Conservation (phyloP, 495 filamentous ascomycete genomes). For the Penicillium paxilli region DNA sequence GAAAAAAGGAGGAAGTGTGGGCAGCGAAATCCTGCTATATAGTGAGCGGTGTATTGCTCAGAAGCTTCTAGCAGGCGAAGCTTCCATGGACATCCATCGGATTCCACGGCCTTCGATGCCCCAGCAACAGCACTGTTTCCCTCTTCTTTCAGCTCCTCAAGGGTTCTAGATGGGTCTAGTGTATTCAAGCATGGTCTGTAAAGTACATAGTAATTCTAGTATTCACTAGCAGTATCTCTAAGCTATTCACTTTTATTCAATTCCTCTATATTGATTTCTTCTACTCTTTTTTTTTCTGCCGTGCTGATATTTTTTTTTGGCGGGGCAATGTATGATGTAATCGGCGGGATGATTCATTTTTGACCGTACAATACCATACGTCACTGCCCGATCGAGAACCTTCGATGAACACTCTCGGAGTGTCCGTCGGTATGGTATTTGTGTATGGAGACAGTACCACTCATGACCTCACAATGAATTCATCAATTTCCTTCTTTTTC, state of each 20-base stretch:
- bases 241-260: too few relatives aligned
- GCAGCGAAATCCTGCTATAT: conserved; percentile 44
- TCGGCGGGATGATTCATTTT: conserved; percentile 17
- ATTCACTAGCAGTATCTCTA: too few relatives aligned
- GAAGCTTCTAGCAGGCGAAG: conserved; percentile 45
- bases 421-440: too few relatives aligned
- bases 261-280: neutral
- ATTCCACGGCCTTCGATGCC: conserved; percentile 41
- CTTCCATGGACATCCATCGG: conserved; percentile 46
- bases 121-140: conserved; percentile 26
- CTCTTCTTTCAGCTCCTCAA: conserved; percentile 3
- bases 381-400: neutral
- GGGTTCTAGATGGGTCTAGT: conserved; percentile 20
- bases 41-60: conserved; percentile 46
- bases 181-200: too few relatives aligned
- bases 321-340: conserved; percentile 32
- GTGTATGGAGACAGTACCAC: too few relatives aligned
- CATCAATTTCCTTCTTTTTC: neutral
- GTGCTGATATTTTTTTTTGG: conserved; percentile 19
- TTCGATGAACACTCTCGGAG: too few relatives aligned
- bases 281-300: conserved; percentile 1
- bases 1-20: conserved; percentile 11
- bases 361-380: neutral
- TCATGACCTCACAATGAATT: neutral
- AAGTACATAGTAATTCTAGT: too few relatives aligned